phyloP scores from a whole-genome alignment of 345 rosid genomes.

The Bretschneidera sinensis region DNA sequence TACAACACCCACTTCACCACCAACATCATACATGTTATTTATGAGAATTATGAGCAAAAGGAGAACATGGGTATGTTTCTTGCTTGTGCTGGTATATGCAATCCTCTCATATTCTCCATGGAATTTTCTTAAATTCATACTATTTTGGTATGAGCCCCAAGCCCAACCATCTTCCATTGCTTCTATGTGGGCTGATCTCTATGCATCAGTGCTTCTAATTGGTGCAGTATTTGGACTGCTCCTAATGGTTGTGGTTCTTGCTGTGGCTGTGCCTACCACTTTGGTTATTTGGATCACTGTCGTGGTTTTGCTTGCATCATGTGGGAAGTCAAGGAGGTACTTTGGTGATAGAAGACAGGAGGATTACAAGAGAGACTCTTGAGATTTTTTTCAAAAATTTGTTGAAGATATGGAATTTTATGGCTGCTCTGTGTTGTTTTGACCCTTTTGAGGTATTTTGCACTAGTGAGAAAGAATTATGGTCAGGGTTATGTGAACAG shows the following conservation, averaged over 20 bases:
- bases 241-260: constrained; percentile 87
- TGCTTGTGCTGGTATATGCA: constrained; percentile 72
- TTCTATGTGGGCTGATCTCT: constrained; percentile 75
- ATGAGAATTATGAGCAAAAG: constrained; percentile 84
- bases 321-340: constrained; percentile 69
- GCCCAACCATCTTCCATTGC: constrained; percentile 26
- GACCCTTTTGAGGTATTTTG: constrained; percentile 72
- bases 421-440: constrained; percentile 85
- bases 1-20: constrained; percentile 22
- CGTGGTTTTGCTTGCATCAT: constrained; percentile 71
- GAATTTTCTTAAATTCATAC: constrained; percentile 71
- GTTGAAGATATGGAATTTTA: constrained; percentile 74
- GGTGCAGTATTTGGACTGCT: constrained; percentile 80
- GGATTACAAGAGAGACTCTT: constrained; percentile 66
- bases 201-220: constrained; percentile 82
- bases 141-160: constrained; percentile 63
- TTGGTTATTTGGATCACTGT: constrained; percentile 81
- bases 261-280: constrained; percentile 89
- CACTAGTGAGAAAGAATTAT: constrained; percentile 58
- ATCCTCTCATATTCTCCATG: constrained; percentile 59
- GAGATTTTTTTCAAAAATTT: constrained; percentile 58
- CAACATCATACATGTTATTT: constrained; percentile 49
- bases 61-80: constrained; percentile 87
- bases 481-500: too few relatives aligned
- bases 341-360: constrained; percentile 69